Evolutionary conservation across 202 grass and related monocot species (phyloP).

Genomic region (Panicum virgatum): DNA sequence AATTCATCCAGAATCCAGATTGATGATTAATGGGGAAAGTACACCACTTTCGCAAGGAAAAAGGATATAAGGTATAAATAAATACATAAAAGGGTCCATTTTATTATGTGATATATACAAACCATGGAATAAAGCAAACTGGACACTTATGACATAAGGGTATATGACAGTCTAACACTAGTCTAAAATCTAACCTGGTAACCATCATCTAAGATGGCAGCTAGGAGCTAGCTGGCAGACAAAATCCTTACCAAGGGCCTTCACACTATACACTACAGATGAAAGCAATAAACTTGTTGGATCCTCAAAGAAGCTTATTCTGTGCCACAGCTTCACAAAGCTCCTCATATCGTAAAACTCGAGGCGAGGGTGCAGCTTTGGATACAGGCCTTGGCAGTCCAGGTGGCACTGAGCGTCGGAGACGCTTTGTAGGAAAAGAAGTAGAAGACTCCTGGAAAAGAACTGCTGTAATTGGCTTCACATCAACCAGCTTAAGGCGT

Average conservation of each 20-base stretch:
- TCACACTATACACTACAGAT: conserved; percentile 40
- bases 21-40: not conserved
- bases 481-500: conserved; percentile 58
- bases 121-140: conserved; percentile 34
- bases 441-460: conserved; percentile 76
- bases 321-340: conserved; percentile 86
- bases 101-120: conserved; percentile 46
- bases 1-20: not conserved
- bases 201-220: conserved; percentile 31
- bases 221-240: conserved; percentile 5
- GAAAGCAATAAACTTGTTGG: not conserved
- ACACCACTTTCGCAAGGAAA: not conserved
- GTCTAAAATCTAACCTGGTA: conserved; percentile 43
- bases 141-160: conserved; percentile 16
- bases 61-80: conserved; percentile 1
- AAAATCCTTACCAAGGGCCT: conserved; percentile 37
- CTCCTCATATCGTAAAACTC: conserved; percentile 80
- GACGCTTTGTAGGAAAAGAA: conserved; percentile 42
- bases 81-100: not conserved
- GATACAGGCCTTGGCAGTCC: conserved; percentile 69
- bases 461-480: conserved; percentile 79
- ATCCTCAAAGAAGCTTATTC: conserved; percentile 88
- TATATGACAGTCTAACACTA: conserved; percentile 48
- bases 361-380: conserved; percentile 58
- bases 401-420: conserved; percentile 57